phyloP scores from a whole-genome alignment of 2,329 filamentous ascomycete genomes.

The Fusarium nelsonii region DNA sequence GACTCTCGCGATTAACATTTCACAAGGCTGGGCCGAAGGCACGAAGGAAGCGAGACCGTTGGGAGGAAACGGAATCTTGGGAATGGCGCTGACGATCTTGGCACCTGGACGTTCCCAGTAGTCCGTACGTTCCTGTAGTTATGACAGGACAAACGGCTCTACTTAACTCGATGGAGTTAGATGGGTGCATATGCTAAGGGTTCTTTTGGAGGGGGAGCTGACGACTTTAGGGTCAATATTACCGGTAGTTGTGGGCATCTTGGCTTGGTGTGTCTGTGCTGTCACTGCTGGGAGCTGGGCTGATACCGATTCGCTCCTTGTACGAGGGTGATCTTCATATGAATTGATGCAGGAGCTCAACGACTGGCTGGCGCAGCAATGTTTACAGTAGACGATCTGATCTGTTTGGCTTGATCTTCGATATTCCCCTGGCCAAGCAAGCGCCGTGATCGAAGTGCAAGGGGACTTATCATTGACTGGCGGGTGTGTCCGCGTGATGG shows the following conservation, averaged over 20 bases:
- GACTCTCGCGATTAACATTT: not conserved
- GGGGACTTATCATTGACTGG: not conserved
- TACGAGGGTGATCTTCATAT: slow-evolving; percentile 1
- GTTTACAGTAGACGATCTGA: slow-evolving; percentile 3
- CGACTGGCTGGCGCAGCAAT: not conserved
- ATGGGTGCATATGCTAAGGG: not conserved
- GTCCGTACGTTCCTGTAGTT: not conserved
- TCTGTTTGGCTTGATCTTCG: not conserved
- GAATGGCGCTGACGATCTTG: not conserved
- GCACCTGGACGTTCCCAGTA: not conserved
- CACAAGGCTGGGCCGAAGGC: slow-evolving; percentile 9
- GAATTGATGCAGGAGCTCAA: not conserved
- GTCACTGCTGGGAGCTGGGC: slow-evolving; percentile 8
- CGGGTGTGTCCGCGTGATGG: not conserved
- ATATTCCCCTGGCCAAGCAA: not conserved
- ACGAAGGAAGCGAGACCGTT: slow-evolving; percentile 16
- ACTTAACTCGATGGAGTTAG: slow-evolving; percentile 28
- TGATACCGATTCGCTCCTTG: slow-evolving; percentile 29
- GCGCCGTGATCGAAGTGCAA: not conserved
- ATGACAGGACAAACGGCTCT: slow-evolving; percentile 13
- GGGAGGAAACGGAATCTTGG: not conserved
- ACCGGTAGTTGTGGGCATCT: slow-evolving; percentile 10
- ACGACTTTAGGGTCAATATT: slow-evolving; percentile 2
- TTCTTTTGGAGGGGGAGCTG: slow-evolving; percentile 26
- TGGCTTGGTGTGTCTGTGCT: slow-evolving; percentile 20